Base-by-base conservation (phyloP, 2,329 filamentous ascomycete species). In the Clonostachys byssicola region DNA sequence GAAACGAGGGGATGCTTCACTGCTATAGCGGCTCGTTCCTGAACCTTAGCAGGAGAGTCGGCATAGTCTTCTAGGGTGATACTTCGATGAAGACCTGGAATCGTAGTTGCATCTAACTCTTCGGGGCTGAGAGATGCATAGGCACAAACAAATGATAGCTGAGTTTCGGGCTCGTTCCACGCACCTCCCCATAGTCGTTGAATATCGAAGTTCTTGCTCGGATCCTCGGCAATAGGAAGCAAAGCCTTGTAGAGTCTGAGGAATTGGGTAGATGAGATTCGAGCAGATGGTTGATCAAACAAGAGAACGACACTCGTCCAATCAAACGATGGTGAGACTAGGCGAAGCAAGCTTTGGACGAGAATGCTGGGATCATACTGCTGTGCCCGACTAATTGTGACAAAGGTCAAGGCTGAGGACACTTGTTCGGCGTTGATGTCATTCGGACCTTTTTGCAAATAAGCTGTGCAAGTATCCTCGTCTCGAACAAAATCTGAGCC, bases 81-180 rank as follows among this genome's bases (percentile, higher is more conserved):
- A 4, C 90, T 89, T 20, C 83, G 79, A 47, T 88, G 81, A 35
- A 97, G 77, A 34, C 86, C 83, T 1, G 91, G 92, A 49, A 97
- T 94, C 35, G 87, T 88, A 12, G 85, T 87, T 4, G 89, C 87
- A 62, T 97, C 91, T 23, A 96, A 77, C 57, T 92, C 81, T 30
- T 89, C 81, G 1, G 86, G 78, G 12, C 80, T 81, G 48, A 92
- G 78, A 5, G 88, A 88, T 18, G 92, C 77, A 62, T 92, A 96
- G 16, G 91, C 91, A 52, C 87, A 86, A 46, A 97, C 81, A 62
- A 97, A 96, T n/a, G 92, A 95, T 35, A 99, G 73, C 54, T 97
- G 92, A 0, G 94, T 89, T 52, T 95, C 85, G 13, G 87, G 81
- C 55, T 95, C 82, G 52, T 86, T 83, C 92, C 95, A 99, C 51